Conservation (phyloP, 116 monocot species). For the Zostera marina region DNA sequence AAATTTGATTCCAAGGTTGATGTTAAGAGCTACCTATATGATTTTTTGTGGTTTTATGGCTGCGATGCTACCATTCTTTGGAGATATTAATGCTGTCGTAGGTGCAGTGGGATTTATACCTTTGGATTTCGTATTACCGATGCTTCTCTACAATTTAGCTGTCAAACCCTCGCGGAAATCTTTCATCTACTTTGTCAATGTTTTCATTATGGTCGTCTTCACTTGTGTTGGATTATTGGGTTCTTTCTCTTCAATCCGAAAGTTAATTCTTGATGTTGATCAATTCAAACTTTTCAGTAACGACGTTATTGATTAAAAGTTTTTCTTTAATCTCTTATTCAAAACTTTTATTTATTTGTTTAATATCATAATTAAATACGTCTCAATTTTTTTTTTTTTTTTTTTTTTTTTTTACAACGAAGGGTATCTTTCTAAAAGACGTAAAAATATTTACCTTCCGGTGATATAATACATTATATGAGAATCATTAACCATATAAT, state of each 20-base stretch:
- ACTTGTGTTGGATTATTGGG: slow-evolving; percentile 43
- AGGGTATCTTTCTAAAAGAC: too few relatives aligned
- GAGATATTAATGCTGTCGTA: slow-evolving; percentile 54
- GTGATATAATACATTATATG: too few relatives aligned
- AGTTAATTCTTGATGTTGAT: slow-evolving; percentile 51
- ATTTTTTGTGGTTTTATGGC: slow-evolving; percentile 50
- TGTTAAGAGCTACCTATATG: slow-evolving; percentile 45
- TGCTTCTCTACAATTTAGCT: slow-evolving; percentile 55
- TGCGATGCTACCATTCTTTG: slow-evolving; percentile 85
- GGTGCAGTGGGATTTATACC: slow-evolving; percentile 81
- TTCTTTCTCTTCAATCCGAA: slow-evolving; percentile 50
- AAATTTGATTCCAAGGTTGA: slow-evolving; percentile 48
- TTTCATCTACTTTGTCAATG: slow-evolving; percentile 21
- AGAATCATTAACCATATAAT: too few relatives aligned
- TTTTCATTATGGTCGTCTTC: slow-evolving; percentile 46
- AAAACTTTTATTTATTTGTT: too few relatives aligned
- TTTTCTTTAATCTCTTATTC: too few relatives aligned
- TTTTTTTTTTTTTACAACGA: too few relatives aligned
- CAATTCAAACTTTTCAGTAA: slow-evolving; percentile 68
- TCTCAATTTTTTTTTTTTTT: too few relatives aligned
- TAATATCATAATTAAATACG: too few relatives aligned
- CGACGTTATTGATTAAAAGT: slow-evolving; percentile 38
- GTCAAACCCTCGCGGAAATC: slow-evolving; percentile 24
- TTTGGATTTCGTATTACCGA: slow-evolving; percentile 69
- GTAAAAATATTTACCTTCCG: too few relatives aligned